Evolutionary conservation across 176 grass and related monocot species (phyloP), one percentile per base, ranked within the genome.

Genomic region (Bromus sterilis): DNA sequence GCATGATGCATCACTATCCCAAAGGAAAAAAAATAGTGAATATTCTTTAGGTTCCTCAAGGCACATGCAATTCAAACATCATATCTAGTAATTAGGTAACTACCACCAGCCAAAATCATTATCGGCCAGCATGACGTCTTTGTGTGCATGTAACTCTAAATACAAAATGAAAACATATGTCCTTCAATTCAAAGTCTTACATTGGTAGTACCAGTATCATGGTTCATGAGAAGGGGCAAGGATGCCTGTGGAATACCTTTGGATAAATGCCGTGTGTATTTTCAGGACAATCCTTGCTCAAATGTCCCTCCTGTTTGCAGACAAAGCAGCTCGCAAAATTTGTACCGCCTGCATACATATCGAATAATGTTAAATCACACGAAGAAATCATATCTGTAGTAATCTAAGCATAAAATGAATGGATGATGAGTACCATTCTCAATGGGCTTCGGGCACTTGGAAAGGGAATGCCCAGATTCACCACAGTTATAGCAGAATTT

Each of bases 401-500:
- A 73, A 49, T 12, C 40, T 28, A 78, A 65, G 18, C 41, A 11
- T 77, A 58, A 55, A 36, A 71, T 43, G 10, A 4, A 79, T 25
- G 32, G 13, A 75, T 71, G 16, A 57, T 12, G 41, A 81, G 64
- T 85, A 97, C 96, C 96, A 90, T 93, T 81, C 83, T 91, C 55
- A 84, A 91, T 88, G 26, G 93, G 91, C 42, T 91, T 78, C 51
- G 93, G 77, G 49, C 96, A 99, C 58, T 87, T 95, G 14, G 85
- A 95, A 75, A 99, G 91, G 61, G 91, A 89, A 78, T 99, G 96
- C 18, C 93, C 91, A 69, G 32, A 79, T 87, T 80, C 89, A 80
- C 96, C 93, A 71, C 96, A 99, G 68, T 99, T 99, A 78, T 99
- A 99, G 67, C 93, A 95, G 53, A 95, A 89, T 43, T 93, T 95